Base-by-base conservation (phyloP, 2,329 filamentous ascomycete genomes). In the Thelonectria discophora region DNA sequence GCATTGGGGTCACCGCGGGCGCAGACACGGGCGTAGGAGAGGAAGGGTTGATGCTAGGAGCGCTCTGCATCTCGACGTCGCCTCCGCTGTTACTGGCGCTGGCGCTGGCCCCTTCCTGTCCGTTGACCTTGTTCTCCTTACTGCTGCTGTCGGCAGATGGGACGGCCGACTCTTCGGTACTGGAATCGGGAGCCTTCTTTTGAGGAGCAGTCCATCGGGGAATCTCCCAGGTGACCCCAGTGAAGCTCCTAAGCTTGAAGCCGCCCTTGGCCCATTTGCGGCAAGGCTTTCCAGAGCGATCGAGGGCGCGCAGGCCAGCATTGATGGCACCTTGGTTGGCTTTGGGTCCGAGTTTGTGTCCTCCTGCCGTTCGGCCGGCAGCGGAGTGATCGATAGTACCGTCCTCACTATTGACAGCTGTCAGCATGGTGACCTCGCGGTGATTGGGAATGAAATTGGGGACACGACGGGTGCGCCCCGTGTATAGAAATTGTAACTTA, bases 261-360 rank as follows among this genome's bases (percentile, higher is more conserved):
- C 88, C 86, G 65, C 93, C 93, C 77, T 89, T 92, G 75, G 88
- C 84, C 95, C 95, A 99, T 76, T 89, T 94, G 67, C 94, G 91
- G 78, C 94, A 97, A 10, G 95, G 94, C 73, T 94, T 91, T 68
- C 94, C 94, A 8, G 91, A 91, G 63, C 94, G 90, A 78, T 99
- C 95, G 66, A 99, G 90, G 12, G 95, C 94, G 57, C 95, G 92
- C 51, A 99, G 89, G 54, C 93, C 92, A 56, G 95, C 95, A 75
- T 99, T 99, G 84, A 99, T 99, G 62, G 94, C 94, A 66, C 95
- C 95, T 72, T 94, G 92, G 76, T 97, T 98, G 53, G 94, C 94
- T 78, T 97, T 98, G 69, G 95, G 95, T 3, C 94, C 94, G 24
- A 98, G 89, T 77, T 97, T 97, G 79, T 94, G 92, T 52, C 84